Evolutionary conservation across 805 yeast genomes (phyloP).

Genomic region (Metschnikowia vanudenii): DNA sequence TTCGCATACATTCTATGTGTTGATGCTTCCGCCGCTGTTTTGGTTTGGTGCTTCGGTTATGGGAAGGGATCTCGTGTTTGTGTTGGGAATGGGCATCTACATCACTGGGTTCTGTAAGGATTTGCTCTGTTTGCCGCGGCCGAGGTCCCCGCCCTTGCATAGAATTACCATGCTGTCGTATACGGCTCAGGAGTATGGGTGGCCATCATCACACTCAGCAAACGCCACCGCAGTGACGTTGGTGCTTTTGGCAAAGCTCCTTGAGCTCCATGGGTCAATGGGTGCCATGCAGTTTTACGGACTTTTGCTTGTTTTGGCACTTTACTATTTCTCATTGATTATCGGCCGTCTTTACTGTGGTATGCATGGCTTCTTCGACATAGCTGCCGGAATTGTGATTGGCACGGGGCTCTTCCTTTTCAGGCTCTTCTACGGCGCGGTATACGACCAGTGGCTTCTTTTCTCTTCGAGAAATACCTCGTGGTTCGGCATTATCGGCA

Average conservation of each 20-base stretch:
- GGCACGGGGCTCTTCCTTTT: conserved; percentile 56
- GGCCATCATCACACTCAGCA: conserved; percentile 92
- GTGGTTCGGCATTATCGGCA: conserved; percentile 23
- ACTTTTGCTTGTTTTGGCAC: conserved; percentile 20
- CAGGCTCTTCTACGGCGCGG: conserved; percentile 40
- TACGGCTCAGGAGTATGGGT: conserved; percentile 91
- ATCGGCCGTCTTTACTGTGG: conserved; percentile 91
- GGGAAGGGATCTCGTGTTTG: conserved; percentile 58
- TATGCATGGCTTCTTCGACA: conserved; percentile 92
- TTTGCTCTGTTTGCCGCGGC: conserved; percentile 86
- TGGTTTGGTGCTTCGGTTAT: conserved; percentile 70
- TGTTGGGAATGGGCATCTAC: conserved; percentile 69
- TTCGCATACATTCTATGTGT: conserved; percentile 88
- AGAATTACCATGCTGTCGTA: conserved; percentile 88
- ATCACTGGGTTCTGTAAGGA: conserved; percentile 78
- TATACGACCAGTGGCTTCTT: conserved; percentile 49
- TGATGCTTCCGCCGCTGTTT: conserved; percentile 79
- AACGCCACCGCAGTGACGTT: conserved; percentile 84
- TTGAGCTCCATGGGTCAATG: conserved; percentile 14
- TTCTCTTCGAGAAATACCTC: conserved; percentile 23
- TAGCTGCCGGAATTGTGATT: conserved; percentile 59
- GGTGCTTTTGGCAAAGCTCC: conserved; percentile 28
- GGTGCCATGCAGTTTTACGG: conserved; percentile 15
- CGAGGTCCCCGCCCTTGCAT: conserved; percentile 86
- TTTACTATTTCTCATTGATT: conserved; percentile 65